These are phyloP conservation scores for Xylariaceae sp. DNA, from an alignment of 2,329 filamentous ascomycete species.

Conservation along the genomic window DNA sequence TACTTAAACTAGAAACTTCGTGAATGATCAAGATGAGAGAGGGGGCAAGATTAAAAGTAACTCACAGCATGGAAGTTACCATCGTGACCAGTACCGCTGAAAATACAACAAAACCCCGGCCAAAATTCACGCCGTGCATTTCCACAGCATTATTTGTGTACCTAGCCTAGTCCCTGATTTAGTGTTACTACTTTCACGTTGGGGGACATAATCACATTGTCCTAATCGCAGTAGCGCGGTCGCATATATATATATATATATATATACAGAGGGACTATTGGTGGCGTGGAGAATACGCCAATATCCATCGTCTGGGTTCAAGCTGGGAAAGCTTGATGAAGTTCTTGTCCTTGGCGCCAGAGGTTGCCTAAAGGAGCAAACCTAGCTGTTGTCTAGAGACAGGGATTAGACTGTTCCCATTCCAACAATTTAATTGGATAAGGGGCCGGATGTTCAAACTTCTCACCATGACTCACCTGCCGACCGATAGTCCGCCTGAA, in stretches of 20 bases:
- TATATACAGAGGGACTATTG: conserved; percentile 1
- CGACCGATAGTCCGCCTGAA: conserved; percentile 21
- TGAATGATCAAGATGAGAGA: too few relatives aligned
- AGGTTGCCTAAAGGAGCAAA: too few relatives aligned
- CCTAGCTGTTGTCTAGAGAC: too few relatives aligned
- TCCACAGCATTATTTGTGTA: not conserved
- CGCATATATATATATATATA: not conserved
- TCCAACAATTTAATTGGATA: conserved; percentile 14
- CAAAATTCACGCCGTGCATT: conserved; percentile 12
- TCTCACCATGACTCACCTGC: conserved; percentile 26
- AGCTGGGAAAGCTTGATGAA: conserved; percentile 3
- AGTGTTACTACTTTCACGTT: not conserved
- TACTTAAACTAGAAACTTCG: too few relatives aligned
- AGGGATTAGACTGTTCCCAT: conserved; percentile 3
- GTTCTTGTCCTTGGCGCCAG: conserved; percentile 13
- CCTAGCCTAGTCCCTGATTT: too few relatives aligned
- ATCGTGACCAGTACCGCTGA: conserved; percentile 14
- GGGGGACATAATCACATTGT: not conserved
- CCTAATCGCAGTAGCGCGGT: conserved; percentile 4
- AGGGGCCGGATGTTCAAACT: conserved; percentile 2
- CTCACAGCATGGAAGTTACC: conserved; percentile 20
- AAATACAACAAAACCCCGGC: not conserved
- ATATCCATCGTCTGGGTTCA: not conserved
- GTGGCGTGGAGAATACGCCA: conserved; percentile 12
- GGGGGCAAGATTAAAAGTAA: too few relatives aligned